Evolutionary conservation across 2,329 filamentous ascomycete species (phyloP), one percentile per base, ranked within the genome.

Genomic region (Pestalotiopsis sp.): DNA sequence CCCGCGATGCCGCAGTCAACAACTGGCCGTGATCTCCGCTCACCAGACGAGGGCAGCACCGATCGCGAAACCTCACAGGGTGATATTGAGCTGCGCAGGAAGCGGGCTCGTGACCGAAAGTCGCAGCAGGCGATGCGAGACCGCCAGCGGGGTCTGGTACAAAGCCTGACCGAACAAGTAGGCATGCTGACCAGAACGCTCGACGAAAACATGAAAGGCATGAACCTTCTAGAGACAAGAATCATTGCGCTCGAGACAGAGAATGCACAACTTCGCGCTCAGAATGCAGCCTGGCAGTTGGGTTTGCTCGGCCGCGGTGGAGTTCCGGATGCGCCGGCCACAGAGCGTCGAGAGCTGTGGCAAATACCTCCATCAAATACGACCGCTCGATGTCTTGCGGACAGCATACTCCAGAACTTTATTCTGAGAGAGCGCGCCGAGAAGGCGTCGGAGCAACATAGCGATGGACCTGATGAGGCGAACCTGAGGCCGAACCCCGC

Each of bases 101-200:
- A 79, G 68, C 73, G 76, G 25, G 77, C 77, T 3, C 70, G 76
- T 25, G 77, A 79, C 66, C 75, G 76, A 59, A 77, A 76, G 67
- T 77, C 75, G 0, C 77, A 78, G 69, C 77, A 79, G 72, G 76
- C 76, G 17, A 79, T 79, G 77, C 74, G 76, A 5, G 75, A 79
- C 68, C 75, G 76, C 13, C 78, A 76, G 56, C 77, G 74, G 69
- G 77, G 75, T 74, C 74, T 75, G 9, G 75, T 79, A 23, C 71
- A 74, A 58, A 73, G 74, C 31, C 69, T 78, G 36, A 76, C 71
- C 13, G 74, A 77, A 39, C 76, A 78, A 68, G 75, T 78, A n/a
- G 71, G 72, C 31, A 73, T 71, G 20, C 69, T 78, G 13, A 74
- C 72, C 4, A 66, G 68, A 14, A 69, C 71, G 5, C 71, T 78